These are phyloP conservation scores for Nigrospora oryzae DNA, from an alignment of 2,329 filamentous ascomycete species.

Conservation along the genomic window DNA sequence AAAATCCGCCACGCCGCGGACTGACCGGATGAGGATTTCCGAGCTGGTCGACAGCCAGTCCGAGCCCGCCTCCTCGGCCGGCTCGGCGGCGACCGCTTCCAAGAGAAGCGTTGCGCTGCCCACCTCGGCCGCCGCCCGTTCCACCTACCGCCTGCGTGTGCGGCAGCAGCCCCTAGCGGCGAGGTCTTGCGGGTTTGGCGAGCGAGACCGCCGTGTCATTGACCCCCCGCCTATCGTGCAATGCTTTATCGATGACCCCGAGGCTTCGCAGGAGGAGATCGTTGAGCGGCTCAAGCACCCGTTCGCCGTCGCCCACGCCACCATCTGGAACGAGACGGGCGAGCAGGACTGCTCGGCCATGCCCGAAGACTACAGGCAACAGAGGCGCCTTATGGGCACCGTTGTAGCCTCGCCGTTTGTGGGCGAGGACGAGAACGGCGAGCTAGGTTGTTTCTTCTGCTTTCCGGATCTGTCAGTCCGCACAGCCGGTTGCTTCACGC, in stretches of 20 bases:
- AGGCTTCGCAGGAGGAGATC: slow-evolving; percentile 44
- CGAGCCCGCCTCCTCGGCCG: too few species aligned
- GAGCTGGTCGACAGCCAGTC: slow-evolving; percentile 13
- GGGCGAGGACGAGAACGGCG: slow-evolving; percentile 62
- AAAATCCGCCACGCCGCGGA: slow-evolving; percentile 12
- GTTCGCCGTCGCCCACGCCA: slow-evolving; percentile 67
- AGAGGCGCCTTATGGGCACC: slow-evolving; percentile 71
- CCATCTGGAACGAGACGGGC: slow-evolving; percentile 63
- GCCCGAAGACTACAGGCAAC: slow-evolving; percentile 63
- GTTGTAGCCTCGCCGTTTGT: slow-evolving; percentile 70
- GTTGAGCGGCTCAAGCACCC: slow-evolving; percentile 46
- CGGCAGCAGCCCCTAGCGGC: slow-evolving; percentile 74
- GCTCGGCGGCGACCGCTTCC: too few species aligned
- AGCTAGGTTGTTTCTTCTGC: slow-evolving; percentile 77
- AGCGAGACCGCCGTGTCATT: slow-evolving; percentile 72
- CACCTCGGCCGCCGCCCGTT: slow-evolving; percentile 8
- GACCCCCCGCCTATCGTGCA: slow-evolving; percentile 80
- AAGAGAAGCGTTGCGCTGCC: not conserved
- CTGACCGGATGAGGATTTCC: slow-evolving; percentile 21
- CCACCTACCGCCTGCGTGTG: slow-evolving; percentile 44
- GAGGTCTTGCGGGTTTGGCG: slow-evolving; percentile 74
- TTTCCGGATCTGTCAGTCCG: slow-evolving; percentile 77
- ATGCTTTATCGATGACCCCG: slow-evolving; percentile 54
- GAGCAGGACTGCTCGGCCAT: slow-evolving; percentile 61
- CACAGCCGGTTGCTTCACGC: slow-evolving; percentile 65